Conservation (phyloP, 495 filamentous ascomycete species). For the Polyplosphaeria fusca region DNA sequence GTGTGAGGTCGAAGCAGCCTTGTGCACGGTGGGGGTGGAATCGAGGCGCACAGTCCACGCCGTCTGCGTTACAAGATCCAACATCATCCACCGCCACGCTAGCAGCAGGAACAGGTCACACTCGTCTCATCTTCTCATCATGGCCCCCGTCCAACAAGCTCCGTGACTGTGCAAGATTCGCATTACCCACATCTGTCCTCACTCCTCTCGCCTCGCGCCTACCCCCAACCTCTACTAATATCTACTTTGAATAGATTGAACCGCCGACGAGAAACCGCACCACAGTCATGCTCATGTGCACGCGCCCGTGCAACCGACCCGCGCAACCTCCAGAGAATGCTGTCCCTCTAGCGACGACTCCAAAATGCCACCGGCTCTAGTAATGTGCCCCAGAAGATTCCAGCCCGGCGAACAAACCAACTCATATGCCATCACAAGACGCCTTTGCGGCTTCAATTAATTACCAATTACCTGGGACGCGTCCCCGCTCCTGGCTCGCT, state of each 20-base stretch:
- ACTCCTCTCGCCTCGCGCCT: neutral
- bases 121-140: neutral
- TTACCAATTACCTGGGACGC: neutral
- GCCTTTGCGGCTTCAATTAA: neutral
- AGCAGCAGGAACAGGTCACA: neutral
- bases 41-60: neutral
- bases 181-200: neutral
- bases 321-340: neutral
- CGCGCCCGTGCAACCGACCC: neutral
- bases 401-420: too few species aligned
- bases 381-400: neutral
- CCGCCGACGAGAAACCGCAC: neutral
- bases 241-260: neutral
- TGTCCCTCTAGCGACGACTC: neutral
- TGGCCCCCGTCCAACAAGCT: neutral
- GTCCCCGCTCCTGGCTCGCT: conserved; percentile 26
- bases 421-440: neutral
- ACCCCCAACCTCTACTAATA: neutral
- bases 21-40: neutral
- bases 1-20: neutral
- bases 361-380: neutral
- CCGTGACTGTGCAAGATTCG: neutral
- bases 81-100: neutral
- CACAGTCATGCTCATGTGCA: neutral
- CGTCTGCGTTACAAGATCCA: neutral